These are phyloP conservation scores for Calonectria fujianensis DNA, from an alignment of 2,329 filamentous ascomycete species.

Conservation along the genomic window DNA sequence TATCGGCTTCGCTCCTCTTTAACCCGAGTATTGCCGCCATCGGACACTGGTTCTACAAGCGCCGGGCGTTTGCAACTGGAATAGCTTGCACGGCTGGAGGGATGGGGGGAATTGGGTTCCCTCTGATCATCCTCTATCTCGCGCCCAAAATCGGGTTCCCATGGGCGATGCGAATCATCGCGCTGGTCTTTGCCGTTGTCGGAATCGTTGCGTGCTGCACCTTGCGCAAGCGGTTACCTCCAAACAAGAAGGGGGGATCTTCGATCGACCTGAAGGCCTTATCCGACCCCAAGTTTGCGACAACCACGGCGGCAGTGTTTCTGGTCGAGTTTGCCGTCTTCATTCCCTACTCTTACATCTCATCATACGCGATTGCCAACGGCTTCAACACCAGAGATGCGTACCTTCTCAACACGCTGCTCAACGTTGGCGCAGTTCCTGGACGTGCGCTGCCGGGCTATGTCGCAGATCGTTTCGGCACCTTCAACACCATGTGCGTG, in stretches of 20 bases:
- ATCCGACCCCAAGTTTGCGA: constrained; percentile 67
- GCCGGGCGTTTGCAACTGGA: constrained; percentile 81
- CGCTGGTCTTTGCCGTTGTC: constrained; percentile 49
- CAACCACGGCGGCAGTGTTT: constrained; percentile 73
- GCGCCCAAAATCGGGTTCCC: constrained; percentile 55
- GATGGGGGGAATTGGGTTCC: constrained; percentile 74
- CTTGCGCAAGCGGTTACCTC: constrained; percentile 67
- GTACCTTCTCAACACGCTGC: constrained; percentile 80
- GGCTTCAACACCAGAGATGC: constrained; percentile 72
- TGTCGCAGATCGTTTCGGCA: constrained; percentile 79
- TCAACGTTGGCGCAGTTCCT: constrained; percentile 81
- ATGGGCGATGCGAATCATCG: constrained; percentile 59
- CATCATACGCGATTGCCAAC: constrained; percentile 74
- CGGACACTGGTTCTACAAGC: constrained; percentile 80
- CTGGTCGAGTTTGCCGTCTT: constrained; percentile 75
- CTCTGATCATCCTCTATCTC: constrained; percentile 56
- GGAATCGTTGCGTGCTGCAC: constrained; percentile 56
- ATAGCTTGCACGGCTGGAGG: constrained; percentile 80
- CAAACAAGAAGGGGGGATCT: constrained; percentile 64
- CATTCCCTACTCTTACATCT: constrained; percentile 81
- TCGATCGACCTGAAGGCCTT: constrained; percentile 72
- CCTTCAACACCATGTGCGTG: constrained; percentile 81
- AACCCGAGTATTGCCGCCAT: constrained; percentile 80
- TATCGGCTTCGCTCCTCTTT: constrained; percentile 81
- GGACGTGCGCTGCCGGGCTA: constrained; percentile 80